phyloP scores from a whole-genome alignment of 495 filamentous ascomycete species.

The Rhizodiscina lignyota region DNA sequence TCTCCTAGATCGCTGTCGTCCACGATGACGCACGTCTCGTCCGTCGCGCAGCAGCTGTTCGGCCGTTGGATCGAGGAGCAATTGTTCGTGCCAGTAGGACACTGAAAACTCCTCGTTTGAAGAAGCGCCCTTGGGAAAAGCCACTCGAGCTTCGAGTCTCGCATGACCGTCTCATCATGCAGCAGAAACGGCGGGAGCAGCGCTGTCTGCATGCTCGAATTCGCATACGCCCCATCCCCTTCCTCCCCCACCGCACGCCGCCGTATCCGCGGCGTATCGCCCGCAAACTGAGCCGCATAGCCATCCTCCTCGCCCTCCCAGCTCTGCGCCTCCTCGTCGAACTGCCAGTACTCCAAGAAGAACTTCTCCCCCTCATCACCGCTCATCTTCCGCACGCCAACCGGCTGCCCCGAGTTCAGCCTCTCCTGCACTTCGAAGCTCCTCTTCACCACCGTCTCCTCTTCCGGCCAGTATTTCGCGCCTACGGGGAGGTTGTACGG shows the following conservation, averaged over 20 bases:
- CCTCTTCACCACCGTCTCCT: slow-evolving; percentile 19
- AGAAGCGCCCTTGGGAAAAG: slow-evolving; percentile 15
- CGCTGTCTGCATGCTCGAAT: slow-evolving; percentile 1
- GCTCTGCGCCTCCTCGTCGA: slow-evolving; percentile 16
- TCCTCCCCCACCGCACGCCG: slow-evolving; percentile 1
- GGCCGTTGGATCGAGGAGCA: slow-evolving; percentile 56
- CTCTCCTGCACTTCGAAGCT: slow-evolving; percentile 18
- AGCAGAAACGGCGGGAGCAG: slow-evolving; percentile 23
- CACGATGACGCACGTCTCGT: slow-evolving; percentile 54
- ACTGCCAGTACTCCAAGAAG: slow-evolving; percentile 47
- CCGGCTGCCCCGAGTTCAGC: slow-evolving; percentile 17
- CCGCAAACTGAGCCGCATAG: not conserved
- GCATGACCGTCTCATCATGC: slow-evolving; percentile 11
- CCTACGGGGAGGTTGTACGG: slow-evolving; percentile 28
- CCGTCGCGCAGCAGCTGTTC: slow-evolving; percentile 57
- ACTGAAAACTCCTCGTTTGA: slow-evolving; percentile 43
- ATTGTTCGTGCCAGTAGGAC: slow-evolving; percentile 48
- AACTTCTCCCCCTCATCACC: slow-evolving; percentile 76
- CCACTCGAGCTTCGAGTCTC: slow-evolving; percentile 4
- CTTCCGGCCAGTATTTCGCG: slow-evolving; percentile 25
- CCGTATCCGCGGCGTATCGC: not conserved
- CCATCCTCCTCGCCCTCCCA: not conserved
- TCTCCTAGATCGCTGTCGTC: slow-evolving; percentile 54
- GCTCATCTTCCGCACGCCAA: slow-evolving; percentile 59
- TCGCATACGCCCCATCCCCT: slow-evolving; percentile 3